Base-by-base conservation (phyloP, 768 basidiomycete species). In the Mycena crocata region DNA sequence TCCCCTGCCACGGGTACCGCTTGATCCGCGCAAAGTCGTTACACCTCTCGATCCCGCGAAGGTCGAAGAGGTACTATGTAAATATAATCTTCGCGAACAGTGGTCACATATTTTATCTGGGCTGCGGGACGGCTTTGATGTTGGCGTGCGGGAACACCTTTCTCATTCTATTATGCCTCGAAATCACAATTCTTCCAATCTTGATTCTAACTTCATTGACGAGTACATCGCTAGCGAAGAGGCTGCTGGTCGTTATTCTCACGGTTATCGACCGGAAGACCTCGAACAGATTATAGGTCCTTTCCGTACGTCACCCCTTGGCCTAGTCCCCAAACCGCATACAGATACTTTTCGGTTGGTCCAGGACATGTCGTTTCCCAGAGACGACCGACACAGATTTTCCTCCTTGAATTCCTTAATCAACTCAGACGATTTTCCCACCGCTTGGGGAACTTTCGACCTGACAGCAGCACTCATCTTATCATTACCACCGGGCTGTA, bases 231-330 rank as follows among this genome's bases (percentile, higher is more conserved):
- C 55, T 0, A 35, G 51, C 31, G 78, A 84, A 60, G 69, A 78
- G 0, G 68, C 64, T 0, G 75, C 74, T 10, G 72, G 76, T 1
- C 75, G 76, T 19, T 83, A 82, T 62, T 75, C 82, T 0, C 35
- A 57, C 0, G 68, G 75, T 0, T 83, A 74, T 67, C 57, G 64
- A 0, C 78, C 73, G 21, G 58, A 44, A 9, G 45, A 57, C 12
- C 64, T 80, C 13, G 75, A 81, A 49, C 15, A 57, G 3, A 9
- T 79, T 10, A 84, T 85, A 31, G 83, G 85, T 1, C 78, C 77
- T 0, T 86, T 86, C 44, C 66, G 64, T 0, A 77, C 83, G 0
- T 81, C 81, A 0, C 86, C 84, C 0, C 70, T 86, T 0, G 79
- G 78, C 0, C 70, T 83, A 0, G 77, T 85, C 0, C 79, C 79